These are phyloP conservation scores for Aspergillus saccharolyticus DNA, from an alignment of 495 filamentous ascomycete genomes.

Conservation along the genomic window DNA sequence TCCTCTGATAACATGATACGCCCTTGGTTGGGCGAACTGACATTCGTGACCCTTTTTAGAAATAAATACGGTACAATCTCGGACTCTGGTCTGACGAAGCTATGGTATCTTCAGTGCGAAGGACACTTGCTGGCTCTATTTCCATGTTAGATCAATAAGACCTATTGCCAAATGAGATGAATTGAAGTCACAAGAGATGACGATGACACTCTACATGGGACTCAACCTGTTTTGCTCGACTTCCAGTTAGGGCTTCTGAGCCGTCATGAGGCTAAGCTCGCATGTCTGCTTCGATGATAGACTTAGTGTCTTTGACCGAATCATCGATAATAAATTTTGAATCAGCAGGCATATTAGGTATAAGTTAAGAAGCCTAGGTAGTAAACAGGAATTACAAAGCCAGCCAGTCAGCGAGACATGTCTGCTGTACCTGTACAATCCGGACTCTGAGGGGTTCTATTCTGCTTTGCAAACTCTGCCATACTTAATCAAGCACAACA, in stretches of 20 bases:
- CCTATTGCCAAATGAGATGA: neutral
- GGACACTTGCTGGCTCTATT: neutral
- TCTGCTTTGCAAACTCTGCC: neutral
- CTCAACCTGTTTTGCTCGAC: too few relatives aligned
- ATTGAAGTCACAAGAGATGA: neutral
- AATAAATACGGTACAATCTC: slow-evolving; percentile 18
- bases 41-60: slow-evolving; percentile 10
- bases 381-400: too few relatives aligned
- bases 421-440: neutral
- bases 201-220: neutral
- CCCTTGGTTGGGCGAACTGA: neutral
- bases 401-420: neutral
- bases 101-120: neutral
- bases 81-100: neutral
- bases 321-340: too few relatives aligned
- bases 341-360: too few relatives aligned
- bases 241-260: too few relatives aligned
- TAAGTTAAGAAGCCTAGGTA: too few relatives aligned
- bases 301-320: too few relatives aligned
- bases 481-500: neutral
- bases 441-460: neutral
- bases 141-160: neutral
- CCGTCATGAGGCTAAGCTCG: too few relatives aligned
- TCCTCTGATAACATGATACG: neutral
- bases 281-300: too few relatives aligned